Conservation (phyloP, 768 basidiomycete genomes). For the Naematelia encephala region DNA sequence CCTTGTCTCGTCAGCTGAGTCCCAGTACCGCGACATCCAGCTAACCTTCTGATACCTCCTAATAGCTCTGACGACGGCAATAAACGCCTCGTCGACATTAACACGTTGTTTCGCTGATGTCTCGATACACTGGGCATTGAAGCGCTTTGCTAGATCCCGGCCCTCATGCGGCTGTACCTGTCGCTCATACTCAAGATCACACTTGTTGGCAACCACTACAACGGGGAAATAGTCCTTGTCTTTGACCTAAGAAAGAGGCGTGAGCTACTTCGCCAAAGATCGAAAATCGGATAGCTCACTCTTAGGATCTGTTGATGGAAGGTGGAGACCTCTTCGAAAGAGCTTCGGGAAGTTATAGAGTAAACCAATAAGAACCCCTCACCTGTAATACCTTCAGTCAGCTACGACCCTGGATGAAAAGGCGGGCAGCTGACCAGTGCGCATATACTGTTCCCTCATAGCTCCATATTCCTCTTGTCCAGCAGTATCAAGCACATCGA, state of each 20-base stretch:
- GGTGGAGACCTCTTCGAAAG: conserved; percentile 92
- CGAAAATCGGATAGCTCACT: conserved; percentile 18
- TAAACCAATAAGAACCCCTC: conserved; percentile 98
- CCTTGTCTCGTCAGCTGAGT: conserved; percentile 18
- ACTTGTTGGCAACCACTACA: conserved; percentile 97
- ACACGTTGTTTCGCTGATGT: conserved; percentile 94
- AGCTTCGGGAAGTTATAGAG: conserved; percentile 95
- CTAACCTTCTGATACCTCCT: conserved; percentile 90
- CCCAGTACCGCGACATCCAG: background rate
- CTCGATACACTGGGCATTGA: conserved; percentile 90
- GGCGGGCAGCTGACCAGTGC: conserved; percentile 57
- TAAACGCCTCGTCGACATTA: conserved; percentile 95
- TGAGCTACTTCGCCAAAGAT: background rate
- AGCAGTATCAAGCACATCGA: conserved; percentile 95
- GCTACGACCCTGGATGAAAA: background rate
- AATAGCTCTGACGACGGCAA: conserved; percentile 87
- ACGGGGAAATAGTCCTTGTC: conserved; percentile 94
- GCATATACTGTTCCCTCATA: conserved; percentile 99
- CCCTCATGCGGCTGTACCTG: conserved; percentile 96
- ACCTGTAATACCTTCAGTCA: conserved; percentile 55
- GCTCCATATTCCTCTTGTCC: conserved; percentile 99
- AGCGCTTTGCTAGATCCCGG: conserved; percentile 89
- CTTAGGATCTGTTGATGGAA: conserved; percentile 90
- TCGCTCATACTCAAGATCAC: conserved; percentile 90
- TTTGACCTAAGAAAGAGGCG: conserved; percentile 64